Evolutionary conservation across 1,284 basidiomycete species (phyloP).

Genomic region (Rhodofomes roseus): DNA sequence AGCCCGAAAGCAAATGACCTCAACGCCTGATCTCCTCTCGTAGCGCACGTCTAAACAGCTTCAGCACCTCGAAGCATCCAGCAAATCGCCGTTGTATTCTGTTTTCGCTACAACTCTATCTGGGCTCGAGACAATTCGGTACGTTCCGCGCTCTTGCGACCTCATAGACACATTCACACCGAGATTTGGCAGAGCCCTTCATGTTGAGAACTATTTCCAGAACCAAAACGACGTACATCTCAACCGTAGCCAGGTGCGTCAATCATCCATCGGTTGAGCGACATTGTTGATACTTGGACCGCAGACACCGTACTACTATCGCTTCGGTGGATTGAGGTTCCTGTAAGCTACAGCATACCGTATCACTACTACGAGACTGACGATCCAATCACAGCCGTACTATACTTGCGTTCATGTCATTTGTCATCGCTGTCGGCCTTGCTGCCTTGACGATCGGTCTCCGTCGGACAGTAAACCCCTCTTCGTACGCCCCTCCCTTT

Average conservation of each 20-base stretch:
- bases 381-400: not conserved
- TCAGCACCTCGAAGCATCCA: not conserved
- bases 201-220: not conserved
- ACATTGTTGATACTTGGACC: not conserved
- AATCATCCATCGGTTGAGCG: not conserved
- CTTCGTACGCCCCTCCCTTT: not conserved
- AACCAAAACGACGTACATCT: not conserved
- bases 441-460: not conserved
- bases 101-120: not conserved
- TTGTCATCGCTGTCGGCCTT: not conserved
- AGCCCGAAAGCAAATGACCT: not conserved
- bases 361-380: not conserved
- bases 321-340: not conserved
- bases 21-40: not conserved
- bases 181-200: not conserved
- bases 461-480: not conserved
- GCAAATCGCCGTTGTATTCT: not conserved
- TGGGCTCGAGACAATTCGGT: not conserved
- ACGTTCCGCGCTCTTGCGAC: not conserved
- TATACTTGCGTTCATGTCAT: not conserved
- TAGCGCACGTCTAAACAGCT: not conserved
- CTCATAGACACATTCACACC: not conserved
- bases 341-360: not conserved
- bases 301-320: not conserved
- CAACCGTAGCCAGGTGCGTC: not conserved